A percentile compares a stretch with the other conserved stretches of the same genome.
These are phyloP conservation scores for Clitoria ternatea DNA, from an alignment of 306 rosid genomes.

Conservation along the genomic window DNA sequence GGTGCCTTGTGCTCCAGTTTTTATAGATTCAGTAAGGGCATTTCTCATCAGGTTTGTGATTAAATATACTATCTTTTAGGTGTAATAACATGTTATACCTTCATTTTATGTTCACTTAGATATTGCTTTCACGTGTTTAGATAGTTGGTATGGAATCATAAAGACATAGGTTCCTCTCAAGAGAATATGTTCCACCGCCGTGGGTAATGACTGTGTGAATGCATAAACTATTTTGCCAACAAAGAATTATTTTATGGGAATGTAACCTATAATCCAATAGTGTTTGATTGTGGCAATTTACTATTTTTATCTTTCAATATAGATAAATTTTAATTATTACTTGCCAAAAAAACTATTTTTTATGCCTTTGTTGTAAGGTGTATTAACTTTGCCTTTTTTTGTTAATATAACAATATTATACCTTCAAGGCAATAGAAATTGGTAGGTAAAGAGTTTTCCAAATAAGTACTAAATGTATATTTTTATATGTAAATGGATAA, in stretches of 20 bases:
- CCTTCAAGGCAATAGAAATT: too few relatives aligned
- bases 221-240: conserved; percentile 73
- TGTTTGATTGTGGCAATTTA: conserved; percentile 7
- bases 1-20: too few relatives aligned
- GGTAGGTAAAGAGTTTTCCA: too few relatives aligned
- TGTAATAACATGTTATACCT: neutral
- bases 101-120: conserved; percentile 8
- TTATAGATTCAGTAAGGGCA: too few relatives aligned
- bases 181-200: conserved; percentile 96
- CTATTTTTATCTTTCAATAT: neutral
- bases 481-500: too few relatives aligned
- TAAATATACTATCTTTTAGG: neutral
- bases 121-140: conserved; percentile 41
- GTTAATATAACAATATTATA: too few relatives aligned
- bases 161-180: conserved; percentile 60
- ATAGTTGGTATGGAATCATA: conserved; percentile 78
- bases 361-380: neutral
- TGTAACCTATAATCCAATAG: conserved; percentile 39
- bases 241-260: conserved; percentile 69
- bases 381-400: neutral
- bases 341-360: neutral
- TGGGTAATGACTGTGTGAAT: conserved; percentile 87
- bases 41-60: conserved; percentile 73
- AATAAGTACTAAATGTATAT: too few relatives aligned
- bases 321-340: neutral